phyloP scores from a whole-genome alignment of 1,139 yeast genomes.

The Yamadazyma epiphylla region DNA sequence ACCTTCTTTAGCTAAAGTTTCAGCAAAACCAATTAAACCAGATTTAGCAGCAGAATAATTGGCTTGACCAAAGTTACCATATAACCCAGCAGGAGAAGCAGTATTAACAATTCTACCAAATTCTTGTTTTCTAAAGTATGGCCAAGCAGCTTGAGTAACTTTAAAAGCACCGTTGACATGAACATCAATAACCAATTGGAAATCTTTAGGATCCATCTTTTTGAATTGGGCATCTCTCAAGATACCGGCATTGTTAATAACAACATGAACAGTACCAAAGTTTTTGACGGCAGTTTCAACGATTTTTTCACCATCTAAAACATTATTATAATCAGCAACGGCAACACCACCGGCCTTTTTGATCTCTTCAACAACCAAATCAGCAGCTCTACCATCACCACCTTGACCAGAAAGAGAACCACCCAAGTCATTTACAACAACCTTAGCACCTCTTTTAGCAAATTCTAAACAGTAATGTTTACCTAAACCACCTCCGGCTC shows the following conservation, averaged over 20 bases:
- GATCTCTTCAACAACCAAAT: constrained; percentile 84
- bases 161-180: constrained; percentile 88
- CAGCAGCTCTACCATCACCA: constrained; percentile 70
- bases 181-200: constrained; percentile 76
- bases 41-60: constrained; percentile 94
- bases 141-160: constrained; percentile 92
- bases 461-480: constrained; percentile 81
- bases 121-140: constrained; percentile 75
- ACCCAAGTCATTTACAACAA: constrained; percentile 92
- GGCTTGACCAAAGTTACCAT: constrained; percentile 96
- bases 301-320: constrained; percentile 81
- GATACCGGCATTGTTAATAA: constrained; percentile 94
- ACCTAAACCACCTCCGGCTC: constrained; percentile 98
- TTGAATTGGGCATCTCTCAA: constrained; percentile 73
- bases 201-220: constrained; percentile 81
- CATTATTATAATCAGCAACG: constrained; percentile 92
- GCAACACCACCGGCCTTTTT: constrained; percentile 74
- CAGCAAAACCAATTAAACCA: constrained; percentile 87
- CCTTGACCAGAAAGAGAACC: constrained; percentile 76
- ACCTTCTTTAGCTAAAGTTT: constrained; percentile 95
- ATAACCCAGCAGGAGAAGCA: constrained; percentile 93
- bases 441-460: constrained; percentile 88
- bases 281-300: constrained; percentile 81
- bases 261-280: constrained; percentile 85
- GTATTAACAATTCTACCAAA: constrained; percentile 90